These are phyloP conservation scores for Tuctoria greenei DNA, from an alignment of 176 grass and related monocot genomes.

Conservation along the genomic window DNA sequence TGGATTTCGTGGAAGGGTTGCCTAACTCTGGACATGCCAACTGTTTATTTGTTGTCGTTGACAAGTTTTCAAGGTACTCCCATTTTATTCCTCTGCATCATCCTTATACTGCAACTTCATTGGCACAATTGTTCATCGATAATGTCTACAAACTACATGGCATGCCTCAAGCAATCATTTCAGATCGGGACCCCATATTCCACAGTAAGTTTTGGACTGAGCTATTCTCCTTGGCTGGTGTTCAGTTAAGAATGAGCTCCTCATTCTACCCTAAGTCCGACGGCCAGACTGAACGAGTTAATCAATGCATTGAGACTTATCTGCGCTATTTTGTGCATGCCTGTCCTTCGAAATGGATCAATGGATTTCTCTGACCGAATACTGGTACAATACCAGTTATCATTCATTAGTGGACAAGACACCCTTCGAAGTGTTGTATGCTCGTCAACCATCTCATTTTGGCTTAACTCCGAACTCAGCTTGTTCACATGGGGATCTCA, in stretches of 20 bases:
- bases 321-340: too few relatives aligned
- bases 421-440: too few relatives aligned
- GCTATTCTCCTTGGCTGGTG: fast-evolving
- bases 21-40: fast-evolving
- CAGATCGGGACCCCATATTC: background rate
- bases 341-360: too few relatives aligned
- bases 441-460: too few relatives aligned
- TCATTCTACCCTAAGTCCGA: background rate
- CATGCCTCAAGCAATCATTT: fast-evolving
- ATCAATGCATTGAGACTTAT: background rate
- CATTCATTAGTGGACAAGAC: too few relatives aligned
- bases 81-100: background rate
- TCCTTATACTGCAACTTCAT: background rate
- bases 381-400: too few relatives aligned
- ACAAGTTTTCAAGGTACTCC: background rate
- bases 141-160: background rate
- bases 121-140: fast-evolving
- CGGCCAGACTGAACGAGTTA: background rate
- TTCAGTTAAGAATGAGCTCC: fast-evolving
- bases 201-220: background rate
- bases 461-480: too few relatives aligned
- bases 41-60: background rate
- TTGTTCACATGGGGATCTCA: too few relatives aligned
- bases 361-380: too few relatives aligned
- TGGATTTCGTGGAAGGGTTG: background rate